Evolutionary conservation across 257 asterid genomes (phyloP), one percentile per base, ranked within the genome.

Genomic region (Salvia splendens): DNA sequence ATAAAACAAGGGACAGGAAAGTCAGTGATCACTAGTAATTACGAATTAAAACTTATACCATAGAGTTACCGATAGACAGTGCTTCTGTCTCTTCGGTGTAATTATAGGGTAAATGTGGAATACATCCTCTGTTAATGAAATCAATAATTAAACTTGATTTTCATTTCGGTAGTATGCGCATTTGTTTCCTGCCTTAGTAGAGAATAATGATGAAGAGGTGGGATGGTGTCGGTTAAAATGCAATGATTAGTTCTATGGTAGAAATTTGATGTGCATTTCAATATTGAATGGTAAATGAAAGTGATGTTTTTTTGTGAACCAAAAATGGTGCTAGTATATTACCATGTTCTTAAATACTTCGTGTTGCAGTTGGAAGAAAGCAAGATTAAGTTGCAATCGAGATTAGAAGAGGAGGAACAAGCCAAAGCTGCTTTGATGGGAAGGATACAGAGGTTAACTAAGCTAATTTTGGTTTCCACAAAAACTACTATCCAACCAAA

Each of bases 401-500:
- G 96, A 75, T 75, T 89, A 80, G 96, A 89, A 78, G 96, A 89
- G 82, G 96, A 87, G 81, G 96, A 89, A 77, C 87, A 85, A 81
- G 95, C 87, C 51, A 89, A 89, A 74, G 95, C 96, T 70, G 96
- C 96, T 54, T 77, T 89, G 66, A 79, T 89, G 91, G 93, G 96
- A 64, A 87, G 96, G 85, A 89, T 89, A 69, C 96, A 89, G 80
- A 87, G 89, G 82, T 73, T 89, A 75, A 87, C 95, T 70, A 89
- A 89, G 77, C 78, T 89, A 46, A 89, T 89, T 61, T 79, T 89
- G 82, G 96, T 89, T 71, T 89, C 96, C 50, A 80, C 96, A 61
- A 89, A 87, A 82, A 85, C 80, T 67, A 61, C 86, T 14, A 42
- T 78, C 64, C 92, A 80, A 51, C 78, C 89, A 35, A 77, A 68